A percentile compares a stretch with the other conserved stretches of the same genome.
These are phyloP conservation scores for Coccinonectria pachysandricola DNA, from an alignment of 2,329 filamentous ascomycete genomes.

Conservation along the genomic window DNA sequence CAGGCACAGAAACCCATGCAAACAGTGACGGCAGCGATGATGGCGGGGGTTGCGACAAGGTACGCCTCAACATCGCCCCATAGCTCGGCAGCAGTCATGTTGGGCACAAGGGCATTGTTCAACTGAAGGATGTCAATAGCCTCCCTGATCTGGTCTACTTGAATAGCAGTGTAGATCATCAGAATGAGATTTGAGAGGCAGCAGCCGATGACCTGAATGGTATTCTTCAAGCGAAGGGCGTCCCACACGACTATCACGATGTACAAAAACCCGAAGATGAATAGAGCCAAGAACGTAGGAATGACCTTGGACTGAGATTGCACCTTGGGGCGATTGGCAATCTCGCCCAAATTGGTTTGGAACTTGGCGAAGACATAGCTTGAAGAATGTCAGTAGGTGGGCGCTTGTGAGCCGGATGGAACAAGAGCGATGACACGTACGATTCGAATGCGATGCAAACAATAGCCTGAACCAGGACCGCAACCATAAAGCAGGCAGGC, in stretches of 20 bases:
- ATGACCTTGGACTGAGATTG: constrained; percentile 59
- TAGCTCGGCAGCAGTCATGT: constrained; percentile 32
- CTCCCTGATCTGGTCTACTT: constrained; percentile 78
- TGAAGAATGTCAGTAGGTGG: constrained; percentile 11
- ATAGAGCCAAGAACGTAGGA: constrained; percentile 88
- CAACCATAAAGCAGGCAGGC: constrained; percentile 76
- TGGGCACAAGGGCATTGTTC: constrained; percentile 32
- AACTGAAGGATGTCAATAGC: constrained; percentile 50
- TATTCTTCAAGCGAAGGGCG: constrained; percentile 89
- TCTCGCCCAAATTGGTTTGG: constrained; percentile 47
- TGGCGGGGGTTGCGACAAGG: constrained; percentile 73
- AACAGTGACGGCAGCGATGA: constrained; percentile 68
- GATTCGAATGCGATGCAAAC: constrained; percentile 77
- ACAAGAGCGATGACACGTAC: constrained; percentile 41
- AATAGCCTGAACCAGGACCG: constrained; percentile 65
- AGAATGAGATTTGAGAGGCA: constrained; percentile 88
- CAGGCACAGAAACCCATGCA: constrained; percentile 70
- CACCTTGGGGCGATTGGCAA: constrained; percentile 28
- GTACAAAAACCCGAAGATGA: constrained; percentile 96
- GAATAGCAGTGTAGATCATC: constrained; percentile 84
- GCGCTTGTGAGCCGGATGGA: neutral
- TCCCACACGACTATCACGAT: constrained; percentile 86
- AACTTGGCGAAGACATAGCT: constrained; percentile 89
- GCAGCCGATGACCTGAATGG: constrained; percentile 93
- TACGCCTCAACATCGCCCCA: constrained; percentile 65